phyloP scores from a whole-genome alignment of 805 yeast genomes.

The Yarrowia sp. region DNA sequence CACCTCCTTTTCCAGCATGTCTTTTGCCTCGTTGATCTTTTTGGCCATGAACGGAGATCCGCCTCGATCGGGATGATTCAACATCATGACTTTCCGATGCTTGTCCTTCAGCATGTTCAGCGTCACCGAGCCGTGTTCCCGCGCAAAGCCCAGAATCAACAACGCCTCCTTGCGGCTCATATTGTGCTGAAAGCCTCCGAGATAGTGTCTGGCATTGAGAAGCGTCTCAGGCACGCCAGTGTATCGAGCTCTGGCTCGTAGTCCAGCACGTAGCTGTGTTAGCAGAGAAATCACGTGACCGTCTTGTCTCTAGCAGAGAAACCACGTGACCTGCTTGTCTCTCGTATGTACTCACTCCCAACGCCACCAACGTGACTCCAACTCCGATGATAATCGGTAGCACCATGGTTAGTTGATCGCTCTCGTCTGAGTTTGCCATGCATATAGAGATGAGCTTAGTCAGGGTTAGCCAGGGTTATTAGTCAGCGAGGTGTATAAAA shows the following conservation, averaged over 20 bases:
- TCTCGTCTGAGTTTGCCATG: constrained; percentile 10
- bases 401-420: constrained; percentile 22
- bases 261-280: constrained; percentile 32
- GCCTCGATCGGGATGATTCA: constrained; percentile 94
- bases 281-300: not conserved
- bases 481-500: not conserved
- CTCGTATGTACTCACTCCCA: constrained; percentile 12
- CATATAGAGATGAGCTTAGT: not conserved
- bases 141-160: constrained; percentile 58
- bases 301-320: too few relatives aligned
- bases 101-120: constrained; percentile 67
- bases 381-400: constrained; percentile 34
- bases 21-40: constrained; percentile 91
- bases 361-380: constrained; percentile 27
- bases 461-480: too few relatives aligned
- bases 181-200: constrained; percentile 50
- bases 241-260: constrained; percentile 20
- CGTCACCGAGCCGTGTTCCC: constrained; percentile 53
- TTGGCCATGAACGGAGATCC: constrained; percentile 90
- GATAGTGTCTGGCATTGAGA: constrained; percentile 43
- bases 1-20: constrained; percentile 63
- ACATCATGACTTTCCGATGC: constrained; percentile 83
- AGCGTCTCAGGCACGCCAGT: constrained; percentile 13
- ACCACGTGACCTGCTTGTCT: too few relatives aligned
- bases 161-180: constrained; percentile 63